Base-by-base conservation (phyloP, 2,329 filamentous ascomycete species). In the Trichoderma koningiopsis region DNA sequence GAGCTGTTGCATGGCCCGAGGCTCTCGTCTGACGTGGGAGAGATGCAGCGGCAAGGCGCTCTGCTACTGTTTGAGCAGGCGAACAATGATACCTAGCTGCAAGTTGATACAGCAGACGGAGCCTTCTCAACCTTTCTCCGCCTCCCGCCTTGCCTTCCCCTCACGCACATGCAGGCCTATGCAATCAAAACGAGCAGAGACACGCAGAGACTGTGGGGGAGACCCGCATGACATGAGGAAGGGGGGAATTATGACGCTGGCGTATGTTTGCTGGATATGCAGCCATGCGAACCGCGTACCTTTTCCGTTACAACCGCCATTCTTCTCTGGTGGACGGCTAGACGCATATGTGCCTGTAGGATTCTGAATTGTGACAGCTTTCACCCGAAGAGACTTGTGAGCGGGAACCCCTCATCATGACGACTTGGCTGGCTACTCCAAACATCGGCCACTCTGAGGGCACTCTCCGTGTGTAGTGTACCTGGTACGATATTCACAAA, bases 171-270 rank as follows among this genome's bases (percentile, higher is more conserved):
- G 64, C 55, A 59, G 63, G 63, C 53, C 29, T 22, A 66, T 66
- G 63, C 63, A 59, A 35, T 29, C 19, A 53, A 47, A 62, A 64
- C 53, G 49, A 24, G 43, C 29, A 27, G 27, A 10, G 47, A 59
- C 55, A 67, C 35, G 53, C 22, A 68, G 65, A 68, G 33, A 60
- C 47, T 68, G 65, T 68, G 65, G 65, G 57, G 61, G 65, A 68
- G 57, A 68, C 57, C 56, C 65, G 65, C 65, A 68, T 31, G 57
- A 40, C 56, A 53, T 60, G 65, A 40, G 29, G 56, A 47, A 16
- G 19, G 47, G 61, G 65, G 43, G 35, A 52, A 56, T 55, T 27
- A 68, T 61, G 65, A 61, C 49, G 57, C 57, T 47, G 43, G 22
- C 47, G 40, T 27, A 13, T 61, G 31, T 47, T 33, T 43, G 14